phyloP scores from a whole-genome alignment of 495 filamentous ascomycete species.

The Astrocystis sublimbata region DNA sequence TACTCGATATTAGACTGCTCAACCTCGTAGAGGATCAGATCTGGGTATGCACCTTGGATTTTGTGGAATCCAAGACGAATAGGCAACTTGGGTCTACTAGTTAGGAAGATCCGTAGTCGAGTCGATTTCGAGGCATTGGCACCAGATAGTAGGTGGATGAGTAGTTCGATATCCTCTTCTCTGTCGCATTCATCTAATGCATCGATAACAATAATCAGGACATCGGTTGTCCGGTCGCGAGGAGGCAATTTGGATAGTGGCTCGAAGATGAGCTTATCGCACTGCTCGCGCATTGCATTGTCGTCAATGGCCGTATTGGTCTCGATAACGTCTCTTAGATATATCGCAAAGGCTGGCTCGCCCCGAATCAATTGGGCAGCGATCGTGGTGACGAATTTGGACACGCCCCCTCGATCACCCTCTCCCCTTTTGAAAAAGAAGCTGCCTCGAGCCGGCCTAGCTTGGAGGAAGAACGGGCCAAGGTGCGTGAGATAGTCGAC shows the following conservation, averaged over 20 bases:
- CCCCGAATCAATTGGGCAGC: conserved; percentile 37
- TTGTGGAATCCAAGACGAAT: conserved; percentile 31
- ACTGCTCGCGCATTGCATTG: conserved; percentile 49
- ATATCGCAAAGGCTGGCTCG: conserved; percentile 22
- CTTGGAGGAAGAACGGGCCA: conserved; percentile 12
- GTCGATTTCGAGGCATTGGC: background rate
- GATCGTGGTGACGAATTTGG: conserved; percentile 48
- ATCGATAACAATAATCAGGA: conserved; percentile 49
- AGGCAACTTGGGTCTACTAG: conserved; percentile 30
- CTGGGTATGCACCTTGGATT: conserved; percentile 21
- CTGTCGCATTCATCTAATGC: conserved; percentile 55
- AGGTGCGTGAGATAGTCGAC: conserved; percentile 24
- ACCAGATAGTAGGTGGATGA: conserved; percentile 41
- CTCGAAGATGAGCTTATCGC: conserved; percentile 44
- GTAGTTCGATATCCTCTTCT: conserved; percentile 38
- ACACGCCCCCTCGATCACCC: conserved; percentile 42
- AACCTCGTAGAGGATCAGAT: conserved; percentile 9
- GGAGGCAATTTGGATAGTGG: conserved; percentile 35
- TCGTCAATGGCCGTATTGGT: background rate
- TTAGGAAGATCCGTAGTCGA: conserved; percentile 21
- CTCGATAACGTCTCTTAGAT: conserved; percentile 23
- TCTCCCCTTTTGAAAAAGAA: conserved; percentile 53
- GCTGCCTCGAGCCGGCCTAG: conserved; percentile 25
- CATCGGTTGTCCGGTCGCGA: too few relatives aligned
- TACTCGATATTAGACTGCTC: too few relatives aligned